These are phyloP conservation scores for Calendula officinalis DNA, from an alignment of 129 eudicot species.

Conservation along the genomic window DNA sequence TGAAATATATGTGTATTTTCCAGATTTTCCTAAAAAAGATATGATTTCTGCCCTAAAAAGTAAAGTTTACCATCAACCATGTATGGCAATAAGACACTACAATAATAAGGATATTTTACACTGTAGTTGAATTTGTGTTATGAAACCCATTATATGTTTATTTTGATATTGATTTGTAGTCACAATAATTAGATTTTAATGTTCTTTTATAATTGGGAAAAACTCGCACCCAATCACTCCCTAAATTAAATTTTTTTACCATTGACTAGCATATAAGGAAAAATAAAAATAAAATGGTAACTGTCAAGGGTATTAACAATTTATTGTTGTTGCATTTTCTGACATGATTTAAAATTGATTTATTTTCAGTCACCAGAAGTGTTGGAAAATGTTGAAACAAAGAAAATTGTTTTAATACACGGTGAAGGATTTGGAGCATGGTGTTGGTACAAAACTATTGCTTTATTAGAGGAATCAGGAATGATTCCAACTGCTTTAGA, in stretches of 20 bases:
- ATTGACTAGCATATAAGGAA: too few species aligned
- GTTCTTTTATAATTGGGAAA: not conserved
- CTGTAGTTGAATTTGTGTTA: not conserved
- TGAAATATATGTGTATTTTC: too few species aligned
- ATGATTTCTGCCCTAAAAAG: too few species aligned
- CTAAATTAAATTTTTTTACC: too few species aligned
- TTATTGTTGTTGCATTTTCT: slow-evolving; percentile 11
- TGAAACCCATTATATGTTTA: not conserved
- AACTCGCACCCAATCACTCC: too few species aligned
- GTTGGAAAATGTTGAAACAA: slow-evolving; percentile 73
- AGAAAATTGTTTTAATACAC: slow-evolving; percentile 74
- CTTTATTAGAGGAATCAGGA: slow-evolving; percentile 81
- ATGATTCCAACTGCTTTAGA: slow-evolving; percentile 77
- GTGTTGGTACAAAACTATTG: slow-evolving; percentile 98
- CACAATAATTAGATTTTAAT: not conserved
- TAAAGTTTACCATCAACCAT: too few species aligned
- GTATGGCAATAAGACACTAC: too few species aligned
- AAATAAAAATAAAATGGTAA: too few species aligned
- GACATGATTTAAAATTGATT: slow-evolving; percentile 6
- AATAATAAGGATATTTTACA: too few species aligned
- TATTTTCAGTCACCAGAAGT: slow-evolving; percentile 56
- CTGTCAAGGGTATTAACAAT: not conserved
- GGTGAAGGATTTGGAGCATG: slow-evolving; percentile 99
- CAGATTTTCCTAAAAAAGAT: too few species aligned
- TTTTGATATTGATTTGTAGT: not conserved